Conservation (phyloP, 768 basidiomycete species). For the Amanita inopinata region DNA sequence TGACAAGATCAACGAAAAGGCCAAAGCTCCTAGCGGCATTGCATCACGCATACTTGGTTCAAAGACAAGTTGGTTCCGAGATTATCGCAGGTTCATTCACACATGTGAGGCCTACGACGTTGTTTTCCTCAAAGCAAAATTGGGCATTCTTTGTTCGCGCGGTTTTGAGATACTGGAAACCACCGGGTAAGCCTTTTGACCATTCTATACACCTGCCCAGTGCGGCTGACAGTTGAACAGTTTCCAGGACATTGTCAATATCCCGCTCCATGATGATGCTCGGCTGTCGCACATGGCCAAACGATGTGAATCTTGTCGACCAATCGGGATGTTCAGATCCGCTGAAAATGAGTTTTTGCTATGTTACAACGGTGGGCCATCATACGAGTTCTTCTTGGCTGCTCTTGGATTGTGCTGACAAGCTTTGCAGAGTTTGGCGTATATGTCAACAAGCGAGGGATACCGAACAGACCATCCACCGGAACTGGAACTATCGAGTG, state of each 20-base stretch:
- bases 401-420: slow-evolving; percentile 2
- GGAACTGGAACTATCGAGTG: slow-evolving; percentile 82
- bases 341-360: slow-evolving; percentile 89
- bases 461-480: slow-evolving; percentile 56
- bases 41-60: slow-evolving; percentile 54
- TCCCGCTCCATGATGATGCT: slow-evolving; percentile 70
- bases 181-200: slow-evolving; percentile 52
- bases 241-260: slow-evolving; percentile 73
- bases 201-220: no score
- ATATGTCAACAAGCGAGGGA: slow-evolving; percentile 90
- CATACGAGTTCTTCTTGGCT: neutral
- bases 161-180: slow-evolving; percentile 99
- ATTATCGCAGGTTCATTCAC: slow-evolving; percentile 83
- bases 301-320: slow-evolving; percentile 78
- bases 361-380: slow-evolving; percentile 80
- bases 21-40: slow-evolving; percentile 53
- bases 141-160: slow-evolving; percentile 85
- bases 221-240: slow-evolving; percentile 24
- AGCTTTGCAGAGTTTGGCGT: slow-evolving; percentile 71
- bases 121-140: slow-evolving; percentile 83
- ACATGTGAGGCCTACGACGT: slow-evolving; percentile 81
- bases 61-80: slow-evolving; percentile 86
- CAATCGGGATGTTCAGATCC: slow-evolving; percentile 91
- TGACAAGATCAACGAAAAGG: slow-evolving; percentile 72
- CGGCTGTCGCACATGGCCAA: slow-evolving; percentile 64